Base-by-base conservation (phyloP, 495 filamentous ascomycete genomes). In the Cladorrhinum samala region DNA sequence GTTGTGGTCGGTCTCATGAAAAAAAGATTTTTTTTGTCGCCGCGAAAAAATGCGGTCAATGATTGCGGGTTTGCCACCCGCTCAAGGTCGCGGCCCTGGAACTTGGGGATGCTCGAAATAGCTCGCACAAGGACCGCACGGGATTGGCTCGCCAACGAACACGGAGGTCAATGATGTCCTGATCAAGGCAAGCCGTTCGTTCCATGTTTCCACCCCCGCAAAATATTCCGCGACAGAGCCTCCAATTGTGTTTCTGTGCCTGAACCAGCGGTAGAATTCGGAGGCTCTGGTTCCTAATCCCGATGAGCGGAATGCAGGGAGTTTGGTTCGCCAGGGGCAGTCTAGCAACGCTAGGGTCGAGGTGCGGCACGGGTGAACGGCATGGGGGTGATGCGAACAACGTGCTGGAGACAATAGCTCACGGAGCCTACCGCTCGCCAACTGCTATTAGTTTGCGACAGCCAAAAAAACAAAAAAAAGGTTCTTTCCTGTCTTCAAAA, bases 281-380 rank as follows among this genome's bases (percentile, higher is more conserved):
- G 49, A 43, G 25, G 21, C 18, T 52, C 36, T 24, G 13, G 41
- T 14, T 52, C 52, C 48, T 48, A 27, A 46, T 21, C 43, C 43
- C 42, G 41, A 3, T 5, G 9, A 33, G 27, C 27, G 30, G 40
- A 20, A 46, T 9, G 23, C n/a, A 45, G 9, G 2, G 11, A 47
- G 45, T 39, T n/a, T 18, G 42, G 25, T 52, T 30, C 30, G 30
- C 41, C 36, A 45, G 30, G 50, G 52, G 25, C 14, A 18, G 21
- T 21, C 41, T 30, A 51, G 3, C 20, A 38, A 41, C 45, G 33
- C 27, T 17, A 38, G 23, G 33, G 41, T 30, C 46, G 21, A 44
- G 33, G 42, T 18, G 53, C 55, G 59, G 62, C 46, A 52, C 59
- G 62, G 62, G n/a, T 59, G 59, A 59, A 57, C 53, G 52, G 57